These are phyloP conservation scores for Plenodomus tracheiphilus DNA, from an alignment of 2,329 filamentous ascomycete genomes.

Conservation along the genomic window DNA sequence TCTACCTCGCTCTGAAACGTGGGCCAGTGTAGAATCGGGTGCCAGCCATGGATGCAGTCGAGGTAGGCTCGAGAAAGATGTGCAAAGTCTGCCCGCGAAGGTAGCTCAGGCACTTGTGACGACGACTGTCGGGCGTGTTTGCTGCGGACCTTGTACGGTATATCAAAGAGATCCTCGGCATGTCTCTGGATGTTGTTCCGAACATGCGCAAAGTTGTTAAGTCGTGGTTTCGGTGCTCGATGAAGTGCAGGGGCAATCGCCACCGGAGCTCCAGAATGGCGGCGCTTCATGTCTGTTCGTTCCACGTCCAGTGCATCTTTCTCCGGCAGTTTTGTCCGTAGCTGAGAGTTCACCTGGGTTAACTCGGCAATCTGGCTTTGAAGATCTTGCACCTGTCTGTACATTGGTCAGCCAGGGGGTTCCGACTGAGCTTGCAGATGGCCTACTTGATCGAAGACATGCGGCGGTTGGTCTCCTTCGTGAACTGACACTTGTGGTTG, in stretches of 20 bases:
- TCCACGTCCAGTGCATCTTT: constrained; percentile 52
- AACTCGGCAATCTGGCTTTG: constrained; percentile 86
- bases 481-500: constrained; percentile 97
- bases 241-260: constrained; percentile 18
- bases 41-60: constrained; percentile 73
- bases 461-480: constrained; percentile 95
- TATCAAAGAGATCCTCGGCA: constrained; percentile 78
- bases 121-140: constrained; percentile 46
- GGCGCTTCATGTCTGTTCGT: constrained; percentile 44
- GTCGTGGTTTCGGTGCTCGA: constrained; percentile 62
- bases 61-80: constrained; percentile 76
- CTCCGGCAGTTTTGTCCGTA: constrained; percentile 66
- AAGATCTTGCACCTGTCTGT: constrained; percentile 88
- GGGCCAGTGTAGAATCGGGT: constrained; percentile 88
- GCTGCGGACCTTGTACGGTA: constrained; percentile 64
- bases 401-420: neutral
- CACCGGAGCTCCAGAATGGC: constrained; percentile 44
- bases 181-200: constrained; percentile 73
- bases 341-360: constrained; percentile 75
- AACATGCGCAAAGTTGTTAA: constrained; percentile 72
- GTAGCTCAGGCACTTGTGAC: constrained; percentile 65
- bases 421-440: neutral
- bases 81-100: constrained; percentile 70
- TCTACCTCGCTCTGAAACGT: constrained; percentile 78
- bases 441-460: constrained; percentile 96